Evolutionary conservation across 2,329 filamentous ascomycete genomes (phyloP).

Genomic region (Akanthomyces lecanii): DNA sequence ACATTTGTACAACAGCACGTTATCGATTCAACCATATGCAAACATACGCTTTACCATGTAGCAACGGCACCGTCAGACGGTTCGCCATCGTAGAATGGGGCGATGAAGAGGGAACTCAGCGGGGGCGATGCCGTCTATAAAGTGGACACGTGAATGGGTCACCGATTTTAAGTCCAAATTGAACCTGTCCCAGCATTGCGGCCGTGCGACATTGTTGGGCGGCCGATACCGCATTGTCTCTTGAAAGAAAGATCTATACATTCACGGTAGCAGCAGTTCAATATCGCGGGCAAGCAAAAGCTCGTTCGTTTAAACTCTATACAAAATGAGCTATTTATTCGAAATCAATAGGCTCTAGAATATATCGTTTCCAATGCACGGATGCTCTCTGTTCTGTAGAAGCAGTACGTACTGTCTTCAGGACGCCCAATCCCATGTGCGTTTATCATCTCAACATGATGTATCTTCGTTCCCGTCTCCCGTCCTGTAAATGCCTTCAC

Average conservation of each 20-base stretch:
- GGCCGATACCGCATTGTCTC: too few relatives aligned
- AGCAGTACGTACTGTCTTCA: neutral
- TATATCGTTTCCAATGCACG: neutral
- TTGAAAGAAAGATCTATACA: neutral
- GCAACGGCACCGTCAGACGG: neutral
- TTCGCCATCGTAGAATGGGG: conserved; percentile 1
- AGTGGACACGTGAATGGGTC: conserved; percentile 3
- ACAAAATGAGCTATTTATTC: neutral
- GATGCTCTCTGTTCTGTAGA: neutral
- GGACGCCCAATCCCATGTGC: neutral
- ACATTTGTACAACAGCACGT: too few relatives aligned
- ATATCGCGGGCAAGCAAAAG: neutral
- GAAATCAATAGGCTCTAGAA: conserved; percentile 2
- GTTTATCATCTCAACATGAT: conserved; percentile 14
- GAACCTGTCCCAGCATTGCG: neutral
- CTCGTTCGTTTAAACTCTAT: neutral
- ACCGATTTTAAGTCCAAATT: neutral
- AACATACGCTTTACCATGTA: too few relatives aligned
- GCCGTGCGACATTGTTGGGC: neutral
- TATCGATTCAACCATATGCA: too few relatives aligned
- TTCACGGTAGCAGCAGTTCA: too few relatives aligned
- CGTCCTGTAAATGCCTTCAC: conserved; percentile 15
- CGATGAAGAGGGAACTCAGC: neutral
- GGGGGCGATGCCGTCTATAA: neutral
- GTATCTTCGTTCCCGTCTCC: conserved; percentile 9